Percentiles rank a stretch among this genome's conserved stretches.
Evolutionary conservation across 2,329 filamentous ascomycete genomes (phyloP).

Genomic region (Ophiognomonia clavigignenti-juglandacearum): DNA sequence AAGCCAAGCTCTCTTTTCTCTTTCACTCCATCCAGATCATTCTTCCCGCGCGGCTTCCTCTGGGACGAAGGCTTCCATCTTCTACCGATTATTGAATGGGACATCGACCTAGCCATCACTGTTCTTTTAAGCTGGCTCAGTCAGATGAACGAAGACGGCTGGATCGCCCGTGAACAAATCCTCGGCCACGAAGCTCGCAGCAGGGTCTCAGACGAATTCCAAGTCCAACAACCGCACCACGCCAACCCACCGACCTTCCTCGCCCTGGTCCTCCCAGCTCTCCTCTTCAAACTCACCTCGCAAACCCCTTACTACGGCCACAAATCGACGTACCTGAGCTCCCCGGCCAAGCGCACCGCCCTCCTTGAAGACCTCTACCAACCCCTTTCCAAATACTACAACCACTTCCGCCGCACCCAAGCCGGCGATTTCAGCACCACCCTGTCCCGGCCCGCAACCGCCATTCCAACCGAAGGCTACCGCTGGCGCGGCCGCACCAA

Average conservation of each 20-base stretch:
- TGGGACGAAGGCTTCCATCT: slow-evolving; percentile 96
- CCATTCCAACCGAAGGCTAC: slow-evolving; percentile 68
- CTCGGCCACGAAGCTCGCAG: slow-evolving; percentile 80
- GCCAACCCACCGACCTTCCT: slow-evolving; percentile 81
- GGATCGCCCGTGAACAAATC: slow-evolving; percentile 92
- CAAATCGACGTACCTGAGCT: slow-evolving; percentile 23
- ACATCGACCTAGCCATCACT: slow-evolving; percentile 75
- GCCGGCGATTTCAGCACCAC: slow-evolving; percentile 66
- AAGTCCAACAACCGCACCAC: slow-evolving; percentile 88
- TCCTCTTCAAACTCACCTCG: slow-evolving; percentile 68
- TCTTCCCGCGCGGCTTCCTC: slow-evolving; percentile 87
- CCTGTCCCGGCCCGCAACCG: slow-evolving; percentile 2
- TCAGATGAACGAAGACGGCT: slow-evolving; percentile 89
- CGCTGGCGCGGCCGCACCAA: slow-evolving; percentile 87
- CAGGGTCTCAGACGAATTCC: slow-evolving; percentile 85
- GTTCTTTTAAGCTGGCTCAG: slow-evolving; percentile 90
- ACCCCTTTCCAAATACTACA: slow-evolving; percentile 78
- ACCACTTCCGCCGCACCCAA: slow-evolving; percentile 88
- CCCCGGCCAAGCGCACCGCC: slow-evolving; percentile 51
- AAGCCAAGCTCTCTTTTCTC: slow-evolving; percentile 81
- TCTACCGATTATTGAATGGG: slow-evolving; percentile 84
- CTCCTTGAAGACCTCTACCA: slow-evolving; percentile 75
- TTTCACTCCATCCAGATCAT: slow-evolving; percentile 79
- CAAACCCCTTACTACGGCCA: slow-evolving; percentile 58
- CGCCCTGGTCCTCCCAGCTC: slow-evolving; percentile 76